phyloP scores from a whole-genome alignment of 805 yeast genomes.

The Saccharomyces eubayanus region DNA sequence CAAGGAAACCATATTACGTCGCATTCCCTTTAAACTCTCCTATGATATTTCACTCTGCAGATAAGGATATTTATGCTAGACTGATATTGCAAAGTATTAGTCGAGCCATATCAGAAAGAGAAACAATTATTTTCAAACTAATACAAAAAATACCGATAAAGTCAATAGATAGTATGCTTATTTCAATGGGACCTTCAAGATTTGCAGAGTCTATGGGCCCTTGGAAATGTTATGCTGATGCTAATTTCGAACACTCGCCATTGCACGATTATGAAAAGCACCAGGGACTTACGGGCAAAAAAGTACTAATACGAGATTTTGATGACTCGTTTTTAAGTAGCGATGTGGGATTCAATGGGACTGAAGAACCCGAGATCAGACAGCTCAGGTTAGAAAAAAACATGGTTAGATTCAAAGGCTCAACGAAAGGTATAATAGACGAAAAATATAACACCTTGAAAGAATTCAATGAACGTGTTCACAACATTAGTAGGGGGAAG shows the following conservation, averaged over 20 bases:
- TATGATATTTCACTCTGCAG: conserved; percentile 49
- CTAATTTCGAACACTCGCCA: conserved; percentile 57
- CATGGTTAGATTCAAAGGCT: conserved; percentile 56
- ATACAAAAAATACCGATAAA: conserved; percentile 33
- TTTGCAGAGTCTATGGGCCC: conserved; percentile 55
- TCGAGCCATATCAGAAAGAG: conserved; percentile 38
- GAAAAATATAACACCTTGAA: conserved; percentile 36
- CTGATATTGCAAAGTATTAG: conserved; percentile 56
- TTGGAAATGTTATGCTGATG: conserved; percentile 70
- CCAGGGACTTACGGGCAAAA: conserved; percentile 26
- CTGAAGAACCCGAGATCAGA: conserved; percentile 15
- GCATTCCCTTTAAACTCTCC: conserved; percentile 64
- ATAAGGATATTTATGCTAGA: conserved; percentile 39
- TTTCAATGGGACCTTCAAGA: conserved; percentile 54
- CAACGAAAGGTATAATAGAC: conserved; percentile 31
- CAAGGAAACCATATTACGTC: conserved; percentile 55
- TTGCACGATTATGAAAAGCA: conserved; percentile 41
- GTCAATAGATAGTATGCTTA: conserved; percentile 48
- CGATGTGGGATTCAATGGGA: conserved; percentile 3
- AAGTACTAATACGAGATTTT: conserved; percentile 2
- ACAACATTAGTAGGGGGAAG: conserved; percentile 1
- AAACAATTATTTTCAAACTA: conserved; percentile 35
- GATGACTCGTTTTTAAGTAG: neutral
- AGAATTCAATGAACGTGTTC: conserved; percentile 19
- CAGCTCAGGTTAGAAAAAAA: conserved; percentile 38